These are phyloP conservation scores for Gracilariopsis chorda DNA, from an alignment of 23 red algal genomes.

Conservation along the genomic window DNA sequence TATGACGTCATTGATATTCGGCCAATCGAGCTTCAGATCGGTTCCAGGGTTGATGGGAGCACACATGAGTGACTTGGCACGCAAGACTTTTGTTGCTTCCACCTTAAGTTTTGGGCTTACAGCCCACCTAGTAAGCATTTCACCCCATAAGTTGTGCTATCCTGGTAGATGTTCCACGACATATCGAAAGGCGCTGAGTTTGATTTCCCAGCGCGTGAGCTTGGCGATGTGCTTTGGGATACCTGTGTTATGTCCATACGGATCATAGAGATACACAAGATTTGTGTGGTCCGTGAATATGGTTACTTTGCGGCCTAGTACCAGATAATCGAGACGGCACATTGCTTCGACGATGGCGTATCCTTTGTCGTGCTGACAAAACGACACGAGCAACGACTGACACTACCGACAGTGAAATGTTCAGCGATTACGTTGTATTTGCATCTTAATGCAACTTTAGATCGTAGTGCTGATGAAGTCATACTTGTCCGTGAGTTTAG, in stretches of 20 bases:
- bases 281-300: slow-evolving; percentile 34
- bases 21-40: neutral
- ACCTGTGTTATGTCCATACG: neutral
- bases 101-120: neutral
- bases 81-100: neutral
- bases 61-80: neutral
- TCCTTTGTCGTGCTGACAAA: too few species aligned
- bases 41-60: neutral
- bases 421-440: too few species aligned
- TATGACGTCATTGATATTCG: too few species aligned
- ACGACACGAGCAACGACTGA: too few species aligned
- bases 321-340: neutral
- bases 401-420: too few species aligned
- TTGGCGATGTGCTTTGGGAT: slow-evolving; percentile 2
- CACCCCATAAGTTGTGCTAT: neutral
- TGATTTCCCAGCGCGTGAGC: neutral
- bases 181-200: neutral
- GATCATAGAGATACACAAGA: neutral
- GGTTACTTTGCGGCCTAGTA: neutral
- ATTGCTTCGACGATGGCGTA: slow-evolving; percentile 9
- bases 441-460: too few species aligned
- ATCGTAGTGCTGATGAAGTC: too few species aligned
- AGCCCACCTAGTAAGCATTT: neutral
- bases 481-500: too few species aligned
- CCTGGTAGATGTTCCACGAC: neutral